A percentile compares a stretch with the other conserved stretches of the same genome.
Conservation (phyloP, 2,329 filamentous ascomycete genomes). For the Tolypocladium tropicale region DNA sequence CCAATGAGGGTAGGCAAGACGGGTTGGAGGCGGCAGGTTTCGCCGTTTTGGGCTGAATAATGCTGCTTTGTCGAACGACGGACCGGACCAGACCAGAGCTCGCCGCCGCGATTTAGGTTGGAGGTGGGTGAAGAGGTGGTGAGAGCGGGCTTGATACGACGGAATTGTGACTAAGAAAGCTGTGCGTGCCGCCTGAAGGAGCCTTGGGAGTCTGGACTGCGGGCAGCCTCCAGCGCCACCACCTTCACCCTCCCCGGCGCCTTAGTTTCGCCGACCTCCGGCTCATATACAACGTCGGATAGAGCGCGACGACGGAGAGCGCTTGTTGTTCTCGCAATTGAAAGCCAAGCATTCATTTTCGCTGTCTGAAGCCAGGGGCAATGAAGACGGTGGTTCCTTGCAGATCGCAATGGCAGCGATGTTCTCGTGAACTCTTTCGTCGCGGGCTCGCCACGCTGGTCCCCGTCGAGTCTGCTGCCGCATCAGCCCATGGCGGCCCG, state of each 20-base stretch:
- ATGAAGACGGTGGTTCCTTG: slow-evolving; percentile 2
- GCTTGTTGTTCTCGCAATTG: neutral
- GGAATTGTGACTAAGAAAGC: slow-evolving; percentile 1
- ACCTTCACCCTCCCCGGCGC: slow-evolving; percentile 5
- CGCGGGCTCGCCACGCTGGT: neutral
- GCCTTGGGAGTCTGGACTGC: no score
- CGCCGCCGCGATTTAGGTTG: neutral
- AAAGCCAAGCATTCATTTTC: neutral
- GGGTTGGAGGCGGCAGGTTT: neutral
- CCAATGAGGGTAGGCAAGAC: neutral
- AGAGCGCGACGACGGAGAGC: neutral
- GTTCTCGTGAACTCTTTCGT: neutral
- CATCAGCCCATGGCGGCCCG: slow-evolving; percentile 8
- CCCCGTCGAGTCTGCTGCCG: slow-evolving; percentile 2
- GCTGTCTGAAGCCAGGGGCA: neutral
- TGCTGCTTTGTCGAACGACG: neutral
- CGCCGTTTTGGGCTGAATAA: neutral
- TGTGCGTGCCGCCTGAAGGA: neutral
- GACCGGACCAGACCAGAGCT: neutral
- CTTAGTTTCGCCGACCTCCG: slow-evolving; percentile 15
- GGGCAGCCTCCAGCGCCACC: no score
- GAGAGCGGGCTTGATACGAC: neutral
- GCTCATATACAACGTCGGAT: neutral
- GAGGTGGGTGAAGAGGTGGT: neutral
- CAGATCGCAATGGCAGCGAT: neutral